Evolutionary conservation across 495 filamentous ascomycete species (phyloP), one percentile per base, ranked within the genome.

Genomic region (Aspergillus asperescens): DNA sequence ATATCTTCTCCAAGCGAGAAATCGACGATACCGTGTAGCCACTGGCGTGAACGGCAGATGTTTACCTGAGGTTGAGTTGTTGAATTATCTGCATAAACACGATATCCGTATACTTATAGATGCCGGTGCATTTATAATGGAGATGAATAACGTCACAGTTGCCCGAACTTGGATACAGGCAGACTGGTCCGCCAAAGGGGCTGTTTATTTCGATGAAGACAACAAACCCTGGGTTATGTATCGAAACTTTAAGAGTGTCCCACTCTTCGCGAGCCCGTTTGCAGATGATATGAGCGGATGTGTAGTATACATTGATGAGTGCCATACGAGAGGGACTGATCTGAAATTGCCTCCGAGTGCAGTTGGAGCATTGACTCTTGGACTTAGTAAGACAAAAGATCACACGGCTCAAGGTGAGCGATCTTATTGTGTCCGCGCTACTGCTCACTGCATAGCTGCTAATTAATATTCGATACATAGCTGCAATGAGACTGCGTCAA

Each of bases 241-340:
- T 50, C 70, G 74, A 18, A 58, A 70, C 32, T 77, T 75, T 0
- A 63, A 50, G 1, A 56, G 58, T 0, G 77, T 81, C 24, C 67
- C 72, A 0, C 69, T 89, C 2, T 62, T 77, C 3, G 67, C 72
- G 0, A 87, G 86, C 0, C 71, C 85, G 0, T 90, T 79, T 58
- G 59, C 72, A 0, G 67, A 78, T 4, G 73, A 84, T 12, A 68
- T 88, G 5, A 77, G 76, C 9, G 43, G 61, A 0, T 89, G 84
- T 57, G 62, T 90, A 0, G 80, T 90, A 0, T 91, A 83, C 59
- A 67, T 90, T 1, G 87, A 90, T 37, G 82, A 92, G 55, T 80
- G 80, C 0, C 87, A 90, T 57, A 90, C 87, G 0, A 69, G 87
- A 57, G 88, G 88, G 0, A 87, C 79, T 0, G 87, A 90, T 59